Evolutionary conservation across 192 early-diverging fungal species (phyloP), one percentile per base, ranked within the genome.

Genomic region (Allomyces javanicus): DNA sequence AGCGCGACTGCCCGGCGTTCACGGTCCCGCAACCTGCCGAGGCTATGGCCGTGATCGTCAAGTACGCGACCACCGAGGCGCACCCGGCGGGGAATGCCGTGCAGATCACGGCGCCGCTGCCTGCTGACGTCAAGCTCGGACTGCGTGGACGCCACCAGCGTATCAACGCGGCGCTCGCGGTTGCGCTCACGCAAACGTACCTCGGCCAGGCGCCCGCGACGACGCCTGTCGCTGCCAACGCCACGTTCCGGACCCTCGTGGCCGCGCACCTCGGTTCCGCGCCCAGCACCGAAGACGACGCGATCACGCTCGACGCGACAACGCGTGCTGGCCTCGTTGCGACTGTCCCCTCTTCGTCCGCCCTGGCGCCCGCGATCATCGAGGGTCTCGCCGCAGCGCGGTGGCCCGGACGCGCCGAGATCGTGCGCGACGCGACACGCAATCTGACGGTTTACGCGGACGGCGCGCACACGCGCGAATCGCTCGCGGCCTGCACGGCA

Each of bases 401-500:
- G 3, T 99, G 93, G 92, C 91, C 96, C 12, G 96, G 96, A 10
- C 85, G 96, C 65, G 84, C 86, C 17, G 92, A 99, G 70, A 77
- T 75, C n/a, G 73, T 88, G 45, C 69, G 75, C 5, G 70, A 78
- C 17, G 55, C 74, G 0, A 68, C 82, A 45, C 72, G 71, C 64
- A 75, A 78, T 4, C 70, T 87, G 2, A 79, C 64, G 1, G 96
- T 89, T 87, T 87, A 82, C 73, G 75, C 94, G 63, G 96, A 99
- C 73, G 96, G 96, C 40, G 96, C 96, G 1, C 96, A 99, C 70
- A 99, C 96, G 0, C 70, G 76, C 9, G 96, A 99, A 72, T 92
- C 89, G 70, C 79, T 93, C 55, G 74, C 78, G 43, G 81, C 80
- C 0, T 84, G 83, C 44, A 76, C 71, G 17, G 63, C 67, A 44